Evolutionary conservation across 306 rosid species (phyloP).

Genomic region (Pterocarpus santalinus): DNA sequence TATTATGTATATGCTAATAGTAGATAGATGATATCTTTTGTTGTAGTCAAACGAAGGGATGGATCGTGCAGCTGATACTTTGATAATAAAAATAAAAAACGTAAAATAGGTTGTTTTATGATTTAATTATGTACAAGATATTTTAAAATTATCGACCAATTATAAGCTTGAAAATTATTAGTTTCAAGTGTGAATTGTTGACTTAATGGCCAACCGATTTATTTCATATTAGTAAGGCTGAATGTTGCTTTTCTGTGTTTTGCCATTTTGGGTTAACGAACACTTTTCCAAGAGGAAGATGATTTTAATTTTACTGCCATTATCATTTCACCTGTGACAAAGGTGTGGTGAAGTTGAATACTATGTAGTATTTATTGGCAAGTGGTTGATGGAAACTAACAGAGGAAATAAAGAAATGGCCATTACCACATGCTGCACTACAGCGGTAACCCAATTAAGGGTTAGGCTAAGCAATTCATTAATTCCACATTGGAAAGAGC

Average conservation of each 20-base stretch:
- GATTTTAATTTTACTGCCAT: not conserved
- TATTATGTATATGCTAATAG: no score
- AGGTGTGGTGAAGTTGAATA: not conserved
- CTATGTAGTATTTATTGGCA: not conserved
- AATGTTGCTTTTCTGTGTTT: no score
- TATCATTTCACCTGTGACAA: not conserved
- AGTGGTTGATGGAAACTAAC: no score
- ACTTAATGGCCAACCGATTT: not conserved
- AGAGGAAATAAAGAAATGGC: not conserved
- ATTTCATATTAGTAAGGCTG: not conserved
- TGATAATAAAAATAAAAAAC: not conserved
- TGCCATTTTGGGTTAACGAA: no score
- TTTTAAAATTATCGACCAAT: conserved; percentile 3
- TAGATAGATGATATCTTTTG: not conserved
- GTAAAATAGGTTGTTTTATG: not conserved
- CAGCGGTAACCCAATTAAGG: no score
- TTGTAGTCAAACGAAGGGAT: not conserved
- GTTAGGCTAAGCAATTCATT: no score
- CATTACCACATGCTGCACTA: no score
- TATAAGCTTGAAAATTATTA: not conserved
- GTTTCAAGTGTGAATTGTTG: not conserved
- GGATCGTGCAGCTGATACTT: not conserved
- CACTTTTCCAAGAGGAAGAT: not conserved
- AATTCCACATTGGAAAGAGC: not conserved
- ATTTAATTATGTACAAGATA: not conserved